Evolutionary conservation across 768 basidiomycete species (phyloP), one percentile per base, ranked within the genome.

Genomic region (Phlegmacium glaucopus): DNA sequence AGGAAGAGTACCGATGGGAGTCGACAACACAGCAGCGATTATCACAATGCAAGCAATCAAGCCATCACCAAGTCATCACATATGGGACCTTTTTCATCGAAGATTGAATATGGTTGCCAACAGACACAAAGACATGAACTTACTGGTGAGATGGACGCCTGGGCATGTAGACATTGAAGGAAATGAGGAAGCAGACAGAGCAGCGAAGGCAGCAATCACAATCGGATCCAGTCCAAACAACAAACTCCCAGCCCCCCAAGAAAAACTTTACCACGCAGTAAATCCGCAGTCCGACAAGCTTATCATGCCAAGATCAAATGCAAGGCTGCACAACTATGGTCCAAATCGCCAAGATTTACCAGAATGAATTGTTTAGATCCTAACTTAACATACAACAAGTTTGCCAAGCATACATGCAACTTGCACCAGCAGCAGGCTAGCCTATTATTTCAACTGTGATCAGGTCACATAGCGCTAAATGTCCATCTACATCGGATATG

Each of bases 361-460:
- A 44, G 22, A 25, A 42, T 57, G 8, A 26, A 18, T 64, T 29
- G 16, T 42, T n/a, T n/a, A n/a, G n/a, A n/a, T n/a, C n/a, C 1
- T 44, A 28, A 1, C n/a, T 9, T 51, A 27, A 55, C 58, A 9
- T 55, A 53, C 12, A 36, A 43, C 1, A 54, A 41, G 32, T 56
- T 54, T 52, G 42, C 40, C 2, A 56, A 50, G 37, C 26, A 50
- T 0, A 45, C 44, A 7, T 22, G 40, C n/a, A 9, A 28, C 1
- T 34, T 65, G 2, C 42, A 41, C 0, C 38, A 54, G 22, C 42
- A 50, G 22, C 44, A 61, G 3, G 47, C 57, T 2, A 55, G 59
- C 29, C 26, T 69, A 1, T 40, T 71, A 0, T 48, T 56, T 0
- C 70, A 70, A 45, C 54, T 73, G 9, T 34, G 61, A 2, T 63